Evolutionary conservation across 108 stramenopile species (phyloP), one percentile per base, ranked within the genome.

Genomic region (Fistulifera pelliculosa): DNA sequence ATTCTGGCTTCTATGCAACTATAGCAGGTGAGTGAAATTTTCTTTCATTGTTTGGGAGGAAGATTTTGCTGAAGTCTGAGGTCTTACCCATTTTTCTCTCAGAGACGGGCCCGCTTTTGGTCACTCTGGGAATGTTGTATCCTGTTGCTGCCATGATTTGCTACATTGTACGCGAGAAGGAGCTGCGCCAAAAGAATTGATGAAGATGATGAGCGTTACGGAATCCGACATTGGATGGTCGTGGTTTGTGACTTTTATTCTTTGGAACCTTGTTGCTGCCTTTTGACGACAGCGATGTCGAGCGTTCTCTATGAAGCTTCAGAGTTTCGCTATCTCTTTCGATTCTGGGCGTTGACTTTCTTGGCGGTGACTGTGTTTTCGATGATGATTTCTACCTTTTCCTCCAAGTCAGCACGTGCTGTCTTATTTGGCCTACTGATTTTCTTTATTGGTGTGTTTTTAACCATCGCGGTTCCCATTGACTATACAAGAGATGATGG

Each of bases 171-270:
- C 63, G 63, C 0, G 88, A 90, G 42, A 90, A 90, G 55, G 83
- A 90, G 52, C 55, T 74, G 23, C 70, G 79, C 11, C 88, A 90
- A 63, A 90, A 90, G 88, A 90, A 58, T 69, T 90, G 3, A 82
- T 90, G 83, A 90, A 90, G 54, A 90, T 90, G 81, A 90, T 90
- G 88, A 66, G 69, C 24, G 80, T 90, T 10, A 68, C 73, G 5
- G 88, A 90, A 63, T 67, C 70, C 17, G 73, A 71, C 23, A 70
- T 76, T 55, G 79, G 78, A 40, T 76, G 63, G 71, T 81, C 84
- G 6, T 90, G 84, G 88, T 85, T 83, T 57, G 11, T 79, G 19
- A 69, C 73, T 27, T 85, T 77, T 8, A 35, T 35, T 35, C 31
- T 35, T 35, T 35, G 31, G 31, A 35, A 35, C 8, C 3, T 48